These are phyloP conservation scores for Aechmea fasciata DNA, from an alignment of 176 grass and related monocot genomes.

Conservation along the genomic window DNA sequence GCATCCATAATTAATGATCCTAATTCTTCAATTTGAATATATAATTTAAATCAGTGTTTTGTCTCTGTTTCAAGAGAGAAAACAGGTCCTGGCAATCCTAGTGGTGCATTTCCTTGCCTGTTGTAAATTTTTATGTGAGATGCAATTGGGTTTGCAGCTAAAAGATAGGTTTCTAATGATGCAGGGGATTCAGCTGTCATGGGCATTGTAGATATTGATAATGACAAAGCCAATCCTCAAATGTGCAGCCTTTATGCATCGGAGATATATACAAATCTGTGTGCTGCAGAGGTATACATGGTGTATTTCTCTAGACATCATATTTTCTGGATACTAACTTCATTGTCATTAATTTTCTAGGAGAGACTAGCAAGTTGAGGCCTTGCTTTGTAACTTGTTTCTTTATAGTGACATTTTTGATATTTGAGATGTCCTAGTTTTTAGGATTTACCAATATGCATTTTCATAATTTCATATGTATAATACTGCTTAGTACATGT, in stretches of 20 bases:
- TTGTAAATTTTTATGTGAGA: neutral
- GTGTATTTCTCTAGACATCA: neutral
- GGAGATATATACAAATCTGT: conserved; percentile 50
- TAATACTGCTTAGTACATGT: neutral
- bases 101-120: neutral
- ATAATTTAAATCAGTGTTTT: too few relatives aligned
- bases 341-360: neutral
- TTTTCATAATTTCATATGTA: neutral
- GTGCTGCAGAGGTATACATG: conserved; percentile 50
- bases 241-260: conserved; percentile 45
- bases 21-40: too few relatives aligned
- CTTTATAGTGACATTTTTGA: too few relatives aligned
- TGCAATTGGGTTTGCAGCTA: neutral
- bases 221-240: conserved; percentile 47
- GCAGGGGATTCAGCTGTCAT: conserved; percentile 29
- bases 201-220: conserved; percentile 48
- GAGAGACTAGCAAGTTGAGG: neutral
- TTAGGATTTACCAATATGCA: neutral
- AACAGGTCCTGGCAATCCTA: neutral
- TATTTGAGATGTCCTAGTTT: neutral
- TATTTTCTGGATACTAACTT: neutral
- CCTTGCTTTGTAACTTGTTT: too few relatives aligned
- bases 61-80: too few relatives aligned
- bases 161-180: conserved; percentile 21
- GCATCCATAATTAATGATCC: too few relatives aligned